Conservation (phyloP, 768 basidiomycete genomes). For the Mycena filopes region DNA sequence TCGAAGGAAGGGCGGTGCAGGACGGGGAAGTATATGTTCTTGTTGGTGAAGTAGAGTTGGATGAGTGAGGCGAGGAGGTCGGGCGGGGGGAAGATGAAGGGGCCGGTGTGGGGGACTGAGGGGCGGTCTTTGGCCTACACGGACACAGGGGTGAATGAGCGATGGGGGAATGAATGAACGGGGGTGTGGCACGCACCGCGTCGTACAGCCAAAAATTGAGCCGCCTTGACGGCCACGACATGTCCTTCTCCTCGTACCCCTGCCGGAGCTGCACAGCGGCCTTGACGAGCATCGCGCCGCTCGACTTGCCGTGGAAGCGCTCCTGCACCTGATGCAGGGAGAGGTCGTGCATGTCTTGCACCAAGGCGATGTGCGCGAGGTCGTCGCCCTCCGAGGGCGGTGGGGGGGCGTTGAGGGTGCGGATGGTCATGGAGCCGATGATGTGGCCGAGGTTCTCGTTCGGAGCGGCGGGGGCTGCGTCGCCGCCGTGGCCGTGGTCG, state of each 20-base stretch:
- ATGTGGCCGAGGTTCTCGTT: background rate
- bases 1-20: slow-evolving; percentile 80
- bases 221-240: slow-evolving; percentile 11
- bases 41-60: slow-evolving; percentile 68
- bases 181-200: background rate
- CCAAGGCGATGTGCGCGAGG: slow-evolving; percentile 15
- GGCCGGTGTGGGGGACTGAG: slow-evolving; percentile 6
- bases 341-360: background rate
- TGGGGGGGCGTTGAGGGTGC: background rate
- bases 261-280: slow-evolving; percentile 14
- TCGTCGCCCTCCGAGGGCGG: slow-evolving; percentile 7
- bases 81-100: slow-evolving; percentile 58
- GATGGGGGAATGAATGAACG: background rate
- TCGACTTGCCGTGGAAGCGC: slow-evolving; percentile 21
- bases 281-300: slow-evolving; percentile 22
- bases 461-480: background rate
- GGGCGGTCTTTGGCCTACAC: slow-evolving; percentile 1
- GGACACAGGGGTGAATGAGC: background rate
- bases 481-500: background rate
- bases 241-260: slow-evolving; percentile 7
- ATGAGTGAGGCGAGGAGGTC: slow-evolving; percentile 66
- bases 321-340: background rate
- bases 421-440: background rate
- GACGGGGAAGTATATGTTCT: slow-evolving; percentile 69
- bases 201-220: slow-evolving; percentile 20